Evolutionary conservation across 108 stramenopile species (phyloP).

Genomic region (Cyclotella kingstonii): DNA sequence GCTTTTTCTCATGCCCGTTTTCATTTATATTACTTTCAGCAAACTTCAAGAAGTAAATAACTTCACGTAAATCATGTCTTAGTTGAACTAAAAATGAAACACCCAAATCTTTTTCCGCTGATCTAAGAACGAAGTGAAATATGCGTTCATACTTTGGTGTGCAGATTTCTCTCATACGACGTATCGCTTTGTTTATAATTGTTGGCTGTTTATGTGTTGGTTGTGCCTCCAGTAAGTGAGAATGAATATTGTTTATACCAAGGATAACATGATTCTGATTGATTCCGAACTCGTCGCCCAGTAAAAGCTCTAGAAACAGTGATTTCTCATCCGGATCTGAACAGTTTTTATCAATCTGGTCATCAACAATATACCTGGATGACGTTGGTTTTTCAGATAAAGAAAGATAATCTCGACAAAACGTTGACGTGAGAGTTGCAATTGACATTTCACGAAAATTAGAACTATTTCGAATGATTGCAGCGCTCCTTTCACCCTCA

Average conservation of each 20-base stretch:
- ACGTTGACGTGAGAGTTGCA: conserved; percentile 31
- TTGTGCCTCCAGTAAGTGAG: background rate
- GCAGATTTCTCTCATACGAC: conserved; percentile 37
- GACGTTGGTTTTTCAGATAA: conserved; percentile 23
- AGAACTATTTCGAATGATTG: background rate
- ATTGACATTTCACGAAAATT: conserved; percentile 9
- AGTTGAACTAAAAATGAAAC: conserved; percentile 61
- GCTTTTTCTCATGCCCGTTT: background rate
- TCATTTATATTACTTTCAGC: conserved; percentile 3
- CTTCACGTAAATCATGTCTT: conserved; percentile 52
- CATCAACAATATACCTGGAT: background rate
- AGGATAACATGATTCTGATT: conserved; percentile 11
- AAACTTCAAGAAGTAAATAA: conserved; percentile 31
- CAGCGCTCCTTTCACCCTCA: background rate
- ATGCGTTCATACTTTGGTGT: conserved; percentile 60
- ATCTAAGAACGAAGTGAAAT: conserved; percentile 51
- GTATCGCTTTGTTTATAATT: conserved; percentile 7
- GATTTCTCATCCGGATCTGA: conserved; percentile 4
- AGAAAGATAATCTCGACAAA: conserved; percentile 29
- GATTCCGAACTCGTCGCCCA: conserved; percentile 10
- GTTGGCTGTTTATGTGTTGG: background rate
- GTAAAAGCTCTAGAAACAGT: conserved; percentile 22
- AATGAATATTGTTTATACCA: conserved; percentile 15
- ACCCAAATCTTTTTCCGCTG: conserved; percentile 48
- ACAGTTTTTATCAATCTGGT: background rate